Evolutionary conservation across 176 grass and related monocot species (phyloP), one percentile per base, ranked within the genome.

Genomic region (Poa pratensis): DNA sequence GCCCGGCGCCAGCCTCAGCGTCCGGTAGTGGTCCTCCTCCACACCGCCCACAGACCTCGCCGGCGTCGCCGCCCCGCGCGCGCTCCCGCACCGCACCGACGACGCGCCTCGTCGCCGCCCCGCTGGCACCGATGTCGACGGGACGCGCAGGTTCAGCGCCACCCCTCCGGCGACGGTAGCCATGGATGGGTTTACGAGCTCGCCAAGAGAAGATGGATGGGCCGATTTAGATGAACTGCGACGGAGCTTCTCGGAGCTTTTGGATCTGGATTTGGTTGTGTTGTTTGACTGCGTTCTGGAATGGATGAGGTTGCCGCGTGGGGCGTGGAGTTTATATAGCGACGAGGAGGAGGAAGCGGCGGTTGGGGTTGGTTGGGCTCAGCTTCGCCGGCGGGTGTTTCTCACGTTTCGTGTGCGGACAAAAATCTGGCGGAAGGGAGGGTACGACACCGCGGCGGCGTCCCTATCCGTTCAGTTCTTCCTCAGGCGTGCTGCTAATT

Each of bases 1-100:
- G 3, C 87, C 90, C 16, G 84, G 90, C 15, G 11, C 43, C 19
- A 92, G 76, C 84, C 84, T 23, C 42, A 92, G 69, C 26, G 83
- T 81, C 52, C 84, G 87, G 84, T 92, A 87, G 42, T 86, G 87
- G 14, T 82, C 55, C 59, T 78, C 81, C 3, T 63, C 69, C 14
- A 49, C 32, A 0, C 64, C 39, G 0, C 22, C n/a, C n/a, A 77
- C 37, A 69, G 65, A 73, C 73, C 62, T 23, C n/a, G 83, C 12
- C 61, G 40, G 79, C 73, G 49, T 23, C n/a, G 83, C 4, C 46
- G 18, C 80, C 8, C 17, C 32, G 65, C 65, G 65, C 69, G 65
- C 32, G 65, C 37, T 39, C 3, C 66, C 34, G 64, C 26, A 55
- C n/a, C 7, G 16, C 63, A 9, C 7, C 77, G 69, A 3, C 37